Percentiles rank a stretch among this genome's conserved stretches.
Evolutionary conservation across 148 eudicot species (phyloP).

Genomic region (Dysphania ambrosioides): DNA sequence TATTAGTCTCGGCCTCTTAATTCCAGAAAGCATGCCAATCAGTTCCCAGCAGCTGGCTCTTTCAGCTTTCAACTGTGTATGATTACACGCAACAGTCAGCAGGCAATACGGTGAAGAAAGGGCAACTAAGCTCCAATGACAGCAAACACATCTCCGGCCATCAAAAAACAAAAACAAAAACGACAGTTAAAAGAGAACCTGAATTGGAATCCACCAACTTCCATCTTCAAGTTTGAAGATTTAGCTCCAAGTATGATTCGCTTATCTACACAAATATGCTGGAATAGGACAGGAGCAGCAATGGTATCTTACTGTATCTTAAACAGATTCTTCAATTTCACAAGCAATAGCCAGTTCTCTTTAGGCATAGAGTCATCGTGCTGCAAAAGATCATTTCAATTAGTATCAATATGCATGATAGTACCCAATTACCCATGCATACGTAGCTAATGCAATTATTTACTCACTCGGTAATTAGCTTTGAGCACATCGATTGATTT

Average conservation of each 20-base stretch:
- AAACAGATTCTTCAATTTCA: conserved; percentile 64
- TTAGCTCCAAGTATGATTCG: conserved; percentile 1
- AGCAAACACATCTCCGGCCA: conserved; percentile 5
- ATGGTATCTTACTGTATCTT: conserved; percentile 48
- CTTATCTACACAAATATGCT: conserved; percentile 14
- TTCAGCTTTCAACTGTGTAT: not conserved
- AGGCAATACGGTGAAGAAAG: not conserved
- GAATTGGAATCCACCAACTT: not conserved
- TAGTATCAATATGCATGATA: not conserved
- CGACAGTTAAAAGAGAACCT: not conserved
- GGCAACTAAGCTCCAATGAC: not conserved
- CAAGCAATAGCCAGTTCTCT: conserved; percentile 64
- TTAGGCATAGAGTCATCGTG: conserved; percentile 41
- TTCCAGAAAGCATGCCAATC: not conserved
- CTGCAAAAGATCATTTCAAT: conserved; percentile 34
- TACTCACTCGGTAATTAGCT: conserved; percentile 57
- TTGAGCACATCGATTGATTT: conserved; percentile 76
- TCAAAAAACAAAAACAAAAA: not conserved
- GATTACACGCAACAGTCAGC: not conserved
- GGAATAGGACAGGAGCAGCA: not conserved
- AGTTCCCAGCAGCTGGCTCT: not conserved
- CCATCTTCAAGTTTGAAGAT: not conserved
- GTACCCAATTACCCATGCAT: not conserved
- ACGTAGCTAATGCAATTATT: not conserved
- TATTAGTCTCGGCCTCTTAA: not conserved